A percentile compares a stretch with the other conserved stretches of the same genome.
These are phyloP conservation scores for Colletotrichum somersetense DNA, from an alignment of 2,329 filamentous ascomycete species.

Conservation along the genomic window DNA sequence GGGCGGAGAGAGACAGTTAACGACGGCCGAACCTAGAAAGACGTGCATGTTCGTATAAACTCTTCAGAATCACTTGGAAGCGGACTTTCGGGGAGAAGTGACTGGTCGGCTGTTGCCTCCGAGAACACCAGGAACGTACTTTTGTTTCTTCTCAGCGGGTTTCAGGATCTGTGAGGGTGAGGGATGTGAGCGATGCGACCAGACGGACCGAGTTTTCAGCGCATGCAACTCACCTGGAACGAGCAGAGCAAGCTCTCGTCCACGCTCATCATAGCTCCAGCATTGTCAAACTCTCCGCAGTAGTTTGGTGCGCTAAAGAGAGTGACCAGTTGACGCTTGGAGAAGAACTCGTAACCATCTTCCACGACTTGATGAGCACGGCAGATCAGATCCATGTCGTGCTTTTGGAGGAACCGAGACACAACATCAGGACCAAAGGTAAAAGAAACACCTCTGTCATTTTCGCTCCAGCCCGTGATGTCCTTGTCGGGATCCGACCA, in stretches of 20 bases:
- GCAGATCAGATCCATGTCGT: conserved; percentile 99
- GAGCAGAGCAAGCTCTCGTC: conserved; percentile 98
- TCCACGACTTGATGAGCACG: conserved; percentile 98
- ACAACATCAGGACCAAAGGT: conserved; percentile 98
- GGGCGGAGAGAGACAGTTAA: conserved; percentile 66
- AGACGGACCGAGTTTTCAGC: not conserved
- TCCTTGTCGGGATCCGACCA: conserved; percentile 99
- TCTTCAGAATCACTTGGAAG: conserved; percentile 75
- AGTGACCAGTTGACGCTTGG: conserved; percentile 96
- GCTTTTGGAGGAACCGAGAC: conserved; percentile 96
- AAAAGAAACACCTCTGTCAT: conserved; percentile 98
- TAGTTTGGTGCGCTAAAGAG: conserved; percentile 99
- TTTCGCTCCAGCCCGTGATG: conserved; percentile 99
- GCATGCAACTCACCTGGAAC: conserved; percentile 80
- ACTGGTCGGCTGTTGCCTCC: conserved; percentile 74
- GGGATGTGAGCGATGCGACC: conserved; percentile 28
- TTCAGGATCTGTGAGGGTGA: conserved; percentile 85
- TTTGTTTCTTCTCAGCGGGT: conserved; percentile 99
- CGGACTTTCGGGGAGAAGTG: conserved; percentile 77
- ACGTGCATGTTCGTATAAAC: conserved; percentile 78
- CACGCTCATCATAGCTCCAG: conserved; percentile 99
- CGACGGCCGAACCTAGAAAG: conserved; percentile 96
- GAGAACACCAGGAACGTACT: conserved; percentile 89
- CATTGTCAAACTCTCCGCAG: conserved; percentile 99
- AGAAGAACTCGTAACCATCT: conserved; percentile 99